Base-by-base conservation (phyloP, 1,139 yeast species). In the Yamadazyma sp. region DNA sequence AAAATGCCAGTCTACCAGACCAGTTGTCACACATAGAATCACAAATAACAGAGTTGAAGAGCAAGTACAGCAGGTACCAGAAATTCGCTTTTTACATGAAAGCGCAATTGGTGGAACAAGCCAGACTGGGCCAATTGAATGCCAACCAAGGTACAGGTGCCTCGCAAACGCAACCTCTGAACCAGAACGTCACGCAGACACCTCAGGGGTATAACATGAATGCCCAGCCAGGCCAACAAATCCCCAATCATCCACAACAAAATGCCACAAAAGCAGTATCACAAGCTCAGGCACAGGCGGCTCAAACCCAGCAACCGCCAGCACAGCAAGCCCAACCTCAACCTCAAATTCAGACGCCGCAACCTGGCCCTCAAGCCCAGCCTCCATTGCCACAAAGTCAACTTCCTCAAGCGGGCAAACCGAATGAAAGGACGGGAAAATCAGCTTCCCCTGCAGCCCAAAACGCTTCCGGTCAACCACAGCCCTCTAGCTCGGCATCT, bases 1-100 rank as follows among this genome's bases (percentile, higher is more conserved):
- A 53, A 31, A 49, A 53, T 24, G 59, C 57, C n/a, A 54, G 52
- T 26, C 45, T 59, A 34, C 55, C 62, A 2, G 66, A 65, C 11
- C 72, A 69, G 48, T 46, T 54, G 31, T 53, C 62, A 3, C 58
- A 59, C 14, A 58, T 69, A 7, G 75, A 71, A 31, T 55, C 58
- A 36, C 68, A 69, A 48, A 55, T 69, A 28, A 55, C 57, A 12
- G 73, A 67, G 34, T 53, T 61, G 43, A 63, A 59, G 40, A 53
- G 54, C 40, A 71, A 68, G 45, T 64, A 62, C 44, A 56, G 62
- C 11, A 66, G 64, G 41, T 68, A 59, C 47, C 73, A 69, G 39
- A 61, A 64, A 40, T 66, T 64, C 39, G 74, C 73, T 2, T 53
- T 61, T 27, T 64, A 63, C 46, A 68, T 71, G 68, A 61, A 64